phyloP scores from a whole-genome alignment of 1,139 yeast species.

The Suhomyces yuchorum region DNA sequence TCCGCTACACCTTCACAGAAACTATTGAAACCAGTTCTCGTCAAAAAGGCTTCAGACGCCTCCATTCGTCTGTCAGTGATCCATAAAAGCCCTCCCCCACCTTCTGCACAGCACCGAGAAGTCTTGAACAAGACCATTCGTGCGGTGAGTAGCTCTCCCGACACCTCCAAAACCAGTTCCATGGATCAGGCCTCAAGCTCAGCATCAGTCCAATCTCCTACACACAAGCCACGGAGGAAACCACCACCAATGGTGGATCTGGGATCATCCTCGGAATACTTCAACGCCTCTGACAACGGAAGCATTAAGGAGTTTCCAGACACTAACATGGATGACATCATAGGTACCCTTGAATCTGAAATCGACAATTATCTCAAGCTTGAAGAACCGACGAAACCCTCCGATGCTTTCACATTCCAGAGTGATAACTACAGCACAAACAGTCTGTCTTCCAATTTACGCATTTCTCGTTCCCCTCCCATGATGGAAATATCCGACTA shows the following conservation, averaged over 20 bases:
- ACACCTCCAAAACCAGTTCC: not conserved
- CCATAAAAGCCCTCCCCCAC: conserved; percentile 4
- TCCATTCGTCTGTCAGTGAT: conserved; percentile 9
- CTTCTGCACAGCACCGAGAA: conserved; percentile 4
- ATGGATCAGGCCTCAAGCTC: not conserved
- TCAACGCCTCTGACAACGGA: conserved; percentile 10
- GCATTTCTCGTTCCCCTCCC: conserved; percentile 15
- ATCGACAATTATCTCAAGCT: conserved; percentile 18
- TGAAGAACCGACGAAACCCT: conserved; percentile 8
- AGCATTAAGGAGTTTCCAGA: not conserved
- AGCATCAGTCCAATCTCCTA: not conserved
- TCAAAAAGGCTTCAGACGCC: conserved; percentile 11
- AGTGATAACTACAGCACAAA: conserved; percentile 10
- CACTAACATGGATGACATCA: conserved; percentile 20
- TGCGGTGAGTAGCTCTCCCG: conserved; percentile 1
- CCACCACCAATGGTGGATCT: conserved; percentile 25
- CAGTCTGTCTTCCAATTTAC: conserved; percentile 10
- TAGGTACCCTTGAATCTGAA: conserved; percentile 23
- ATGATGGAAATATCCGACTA: conserved; percentile 14
- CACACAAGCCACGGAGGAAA: conserved; percentile 20
- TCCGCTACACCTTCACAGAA: conserved; percentile 3
- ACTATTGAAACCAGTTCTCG: conserved; percentile 11
- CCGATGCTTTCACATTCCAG: conserved; percentile 7
- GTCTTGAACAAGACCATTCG: conserved; percentile 1
- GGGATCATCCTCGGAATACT: conserved; percentile 14